A percentile compares a stretch with the other conserved stretches of the same genome.
Conservation (phyloP, 192 early-diverging fungal species). For the Umbelopsis vinacea region DNA sequence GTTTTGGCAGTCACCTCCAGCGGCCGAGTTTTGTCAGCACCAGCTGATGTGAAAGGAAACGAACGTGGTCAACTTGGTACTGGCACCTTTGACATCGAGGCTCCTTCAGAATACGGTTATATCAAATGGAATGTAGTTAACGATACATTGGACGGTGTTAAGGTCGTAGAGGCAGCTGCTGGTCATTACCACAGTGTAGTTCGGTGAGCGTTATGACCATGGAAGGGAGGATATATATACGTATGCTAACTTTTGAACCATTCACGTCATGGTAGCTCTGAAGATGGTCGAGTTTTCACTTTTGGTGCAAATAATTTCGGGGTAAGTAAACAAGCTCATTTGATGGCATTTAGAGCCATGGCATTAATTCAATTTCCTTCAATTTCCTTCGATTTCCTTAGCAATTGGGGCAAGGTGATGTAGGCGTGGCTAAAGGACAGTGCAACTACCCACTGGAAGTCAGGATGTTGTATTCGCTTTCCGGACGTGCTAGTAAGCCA, state of each 20-base stretch:
- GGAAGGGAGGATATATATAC: background rate
- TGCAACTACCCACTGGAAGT: conserved; percentile 30
- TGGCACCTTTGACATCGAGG: background rate
- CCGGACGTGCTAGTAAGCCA: conserved; percentile 23
- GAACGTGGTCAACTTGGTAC: conserved; percentile 25
- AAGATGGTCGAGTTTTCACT: conserved; percentile 26
- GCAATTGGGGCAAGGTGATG: conserved; percentile 46
- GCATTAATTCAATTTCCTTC: too few species aligned
- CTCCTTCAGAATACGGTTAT: background rate
- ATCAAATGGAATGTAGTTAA: conserved; percentile 10
- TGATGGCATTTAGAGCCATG: background rate
- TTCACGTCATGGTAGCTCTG: background rate
- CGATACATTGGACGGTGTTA: background rate
- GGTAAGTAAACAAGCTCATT: background rate
- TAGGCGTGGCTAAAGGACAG: conserved; percentile 36
- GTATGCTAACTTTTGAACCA: background rate
- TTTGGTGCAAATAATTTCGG: conserved; percentile 29
- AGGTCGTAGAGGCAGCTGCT: conserved; percentile 41
- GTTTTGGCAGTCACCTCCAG: conserved; percentile 44
- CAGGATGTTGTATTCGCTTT: conserved; percentile 36
- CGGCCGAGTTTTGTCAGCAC: conserved; percentile 43
- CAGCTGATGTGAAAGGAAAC: conserved; percentile 27
- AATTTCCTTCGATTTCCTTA: background rate
- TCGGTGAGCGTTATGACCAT: conserved; percentile 20
- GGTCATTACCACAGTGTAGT: conserved; percentile 47